A percentile compares a stretch with the other conserved stretches of the same genome.
Conservation (phyloP, 2,329 filamentous ascomycete genomes). For the Incumbomyces delicatus region DNA sequence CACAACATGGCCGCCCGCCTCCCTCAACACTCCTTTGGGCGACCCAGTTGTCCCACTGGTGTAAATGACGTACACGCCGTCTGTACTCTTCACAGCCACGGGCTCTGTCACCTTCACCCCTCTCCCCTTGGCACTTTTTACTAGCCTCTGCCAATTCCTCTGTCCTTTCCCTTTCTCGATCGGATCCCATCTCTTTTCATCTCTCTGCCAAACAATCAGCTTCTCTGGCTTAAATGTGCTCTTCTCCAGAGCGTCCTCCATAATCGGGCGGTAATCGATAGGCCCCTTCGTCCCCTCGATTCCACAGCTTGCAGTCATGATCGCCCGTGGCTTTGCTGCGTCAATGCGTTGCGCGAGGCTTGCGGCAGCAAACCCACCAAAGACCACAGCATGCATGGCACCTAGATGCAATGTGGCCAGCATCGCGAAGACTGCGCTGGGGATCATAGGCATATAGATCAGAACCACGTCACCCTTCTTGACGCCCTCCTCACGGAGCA, state of each 20-base stretch:
- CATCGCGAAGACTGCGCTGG: slow-evolving; percentile 75
- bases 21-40: slow-evolving; percentile 73
- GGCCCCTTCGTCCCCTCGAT: slow-evolving; percentile 79
- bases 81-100: slow-evolving; percentile 67
- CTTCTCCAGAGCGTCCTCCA: slow-evolving; percentile 60
- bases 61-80: slow-evolving; percentile 84
- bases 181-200: slow-evolving; percentile 63
- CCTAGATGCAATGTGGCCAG: slow-evolving; percentile 72
- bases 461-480: slow-evolving; percentile 76
- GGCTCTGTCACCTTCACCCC: slow-evolving; percentile 56
- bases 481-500: slow-evolving; percentile 72
- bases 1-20: slow-evolving; percentile 79
- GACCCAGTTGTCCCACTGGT: slow-evolving; percentile 73
- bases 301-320: slow-evolving; percentile 85
- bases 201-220: slow-evolving; percentile 74
- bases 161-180: slow-evolving; percentile 59
- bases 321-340: slow-evolving; percentile 60
- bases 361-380: slow-evolving; percentile 76
- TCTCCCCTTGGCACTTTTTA: slow-evolving; percentile 59
- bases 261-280: slow-evolving; percentile 64
- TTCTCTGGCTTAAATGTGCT: slow-evolving; percentile 62
- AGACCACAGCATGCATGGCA: slow-evolving; percentile 83
- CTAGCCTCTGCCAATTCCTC: slow-evolving; percentile 67
- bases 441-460: slow-evolving; percentile 97
- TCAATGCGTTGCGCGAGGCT: slow-evolving; percentile 85